Evolutionary conservation across 495 filamentous ascomycete species (phyloP).

Genomic region (Parachaetomium inaequale): DNA sequence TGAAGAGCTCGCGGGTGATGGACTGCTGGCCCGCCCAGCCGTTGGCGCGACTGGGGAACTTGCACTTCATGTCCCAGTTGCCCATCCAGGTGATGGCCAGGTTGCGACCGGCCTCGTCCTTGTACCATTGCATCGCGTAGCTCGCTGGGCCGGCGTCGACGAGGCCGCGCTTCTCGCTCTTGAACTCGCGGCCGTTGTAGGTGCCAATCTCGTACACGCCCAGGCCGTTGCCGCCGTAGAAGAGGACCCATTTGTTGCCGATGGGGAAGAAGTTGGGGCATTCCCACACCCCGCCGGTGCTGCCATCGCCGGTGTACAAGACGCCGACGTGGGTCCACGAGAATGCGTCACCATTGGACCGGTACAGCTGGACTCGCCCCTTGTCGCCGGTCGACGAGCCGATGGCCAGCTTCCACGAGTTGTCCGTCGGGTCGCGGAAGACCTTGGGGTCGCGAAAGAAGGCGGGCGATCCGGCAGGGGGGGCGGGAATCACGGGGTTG

Average conservation of each 20-base stretch:
- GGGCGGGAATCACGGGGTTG: conserved; percentile 5
- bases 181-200: conserved; percentile 4
- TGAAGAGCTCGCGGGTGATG: conserved; percentile 9
- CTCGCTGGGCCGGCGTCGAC: conserved; percentile 8
- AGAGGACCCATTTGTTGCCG: conserved; percentile 9
- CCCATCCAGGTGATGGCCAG: conserved; percentile 7
- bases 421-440: conserved; percentile 7
- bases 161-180: conserved; percentile 8
- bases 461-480: background rate
- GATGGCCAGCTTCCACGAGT: background rate
- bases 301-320: conserved; percentile 1
- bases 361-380: conserved; percentile 4
- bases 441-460: conserved; percentile 6
- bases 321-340: conserved; percentile 7
- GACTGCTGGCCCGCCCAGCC: conserved; percentile 9
- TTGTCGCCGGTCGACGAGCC: background rate
- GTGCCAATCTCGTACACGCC: conserved; percentile 1
- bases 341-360: background rate
- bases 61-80: conserved; percentile 3
- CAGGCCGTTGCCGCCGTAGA: background rate
- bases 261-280: conserved; percentile 10
- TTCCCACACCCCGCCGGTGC: background rate
- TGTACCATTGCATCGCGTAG: conserved; percentile 12
- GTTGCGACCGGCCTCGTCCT: conserved; percentile 7
- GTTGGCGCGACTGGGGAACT: conserved; percentile 2